A percentile compares a stretch with the other conserved stretches of the same genome.
Evolutionary conservation across 2,329 filamentous ascomycete genomes (phyloP).

Genomic region (Botryotinia calthae): DNA sequence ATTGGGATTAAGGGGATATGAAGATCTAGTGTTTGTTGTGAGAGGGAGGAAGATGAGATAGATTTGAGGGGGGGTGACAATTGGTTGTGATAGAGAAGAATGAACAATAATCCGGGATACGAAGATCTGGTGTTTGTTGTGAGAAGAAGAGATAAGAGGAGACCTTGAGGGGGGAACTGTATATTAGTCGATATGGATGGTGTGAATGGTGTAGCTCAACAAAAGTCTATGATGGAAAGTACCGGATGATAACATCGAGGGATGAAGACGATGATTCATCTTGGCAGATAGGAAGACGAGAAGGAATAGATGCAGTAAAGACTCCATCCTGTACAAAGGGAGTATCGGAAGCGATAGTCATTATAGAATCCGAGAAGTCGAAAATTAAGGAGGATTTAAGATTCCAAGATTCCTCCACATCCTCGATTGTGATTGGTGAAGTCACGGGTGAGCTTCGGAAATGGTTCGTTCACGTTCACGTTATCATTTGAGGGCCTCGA

Average conservation of each 20-base stretch:
- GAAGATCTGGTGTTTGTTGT: no score
- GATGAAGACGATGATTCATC: background rate
- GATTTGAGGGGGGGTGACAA: no score
- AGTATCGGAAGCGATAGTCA: background rate
- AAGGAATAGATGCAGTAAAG: background rate
- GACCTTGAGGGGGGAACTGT: background rate
- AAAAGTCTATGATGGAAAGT: background rate
- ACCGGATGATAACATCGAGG: background rate
- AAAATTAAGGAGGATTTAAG: background rate
- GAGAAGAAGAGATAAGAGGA: background rate
- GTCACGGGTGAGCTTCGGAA: background rate
- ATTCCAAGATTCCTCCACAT: no score
- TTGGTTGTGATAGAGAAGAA: background rate
- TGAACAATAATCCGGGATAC: background rate
- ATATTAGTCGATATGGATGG: background rate
- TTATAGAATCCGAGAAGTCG: background rate
- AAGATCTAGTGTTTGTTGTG: conserved; percentile 47
- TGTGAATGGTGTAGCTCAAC: background rate
- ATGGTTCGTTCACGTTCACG: background rate
- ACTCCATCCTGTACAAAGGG: background rate
- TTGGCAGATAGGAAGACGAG: background rate
- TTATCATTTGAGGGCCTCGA: background rate
- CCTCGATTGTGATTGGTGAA: background rate
- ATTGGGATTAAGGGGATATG: no score
- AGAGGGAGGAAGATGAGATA: conserved; percentile 33